Base-by-base conservation (phyloP, 1,284 basidiomycete species). In the Sanghuangporus baumii region DNA sequence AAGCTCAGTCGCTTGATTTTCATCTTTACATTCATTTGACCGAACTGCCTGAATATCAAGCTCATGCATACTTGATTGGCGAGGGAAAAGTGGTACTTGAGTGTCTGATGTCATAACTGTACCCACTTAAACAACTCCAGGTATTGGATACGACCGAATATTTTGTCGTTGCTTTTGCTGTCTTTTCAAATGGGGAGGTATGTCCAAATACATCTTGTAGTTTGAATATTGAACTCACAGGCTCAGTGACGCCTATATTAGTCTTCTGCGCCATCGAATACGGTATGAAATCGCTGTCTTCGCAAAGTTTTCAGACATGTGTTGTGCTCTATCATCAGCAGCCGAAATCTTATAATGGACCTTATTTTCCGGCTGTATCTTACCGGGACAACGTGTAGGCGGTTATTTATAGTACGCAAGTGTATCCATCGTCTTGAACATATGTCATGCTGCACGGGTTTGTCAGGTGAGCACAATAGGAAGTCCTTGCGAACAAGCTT, bases 371-470 rank as follows among this genome's bases (percentile, higher is more conserved):
- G 11, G 70, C 66, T 11, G 71, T 74, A 31, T 72, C 73, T 23
- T 86, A 86, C 67, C 79, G 81, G 67, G 84, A 86, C 64, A 86
- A 86, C 64, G 79, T 84, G 83, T 83, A 61, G 6, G 14, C 23
- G 23, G 23, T 2, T 5, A 9, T 73, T 52, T 31, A 8, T n/a
- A 31, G 6, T 34, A 20, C 47, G 6, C 23, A 23, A 23, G 23
- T 23, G 18, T 9, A 16, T 31, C 6, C 6, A 50, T 7, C 14
- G 6, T 1, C 6, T 18, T 23, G 20, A 6, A 36, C 12, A 14
- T 36, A 23, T 8, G 46, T 47, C 61, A 18, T 23, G 3, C 16
- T 6, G 48, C 51, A 16, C 14, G 31, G 40, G 54, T 31, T 34
- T 55, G 63, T 18, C 62, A 84, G 84, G 62, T 81, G 79, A 18